A percentile compares a stretch with the other conserved stretches of the same genome.
Evolutionary conservation across 2,329 filamentous ascomycete species (phyloP).

Genomic region (Fusarium torreyae): DNA sequence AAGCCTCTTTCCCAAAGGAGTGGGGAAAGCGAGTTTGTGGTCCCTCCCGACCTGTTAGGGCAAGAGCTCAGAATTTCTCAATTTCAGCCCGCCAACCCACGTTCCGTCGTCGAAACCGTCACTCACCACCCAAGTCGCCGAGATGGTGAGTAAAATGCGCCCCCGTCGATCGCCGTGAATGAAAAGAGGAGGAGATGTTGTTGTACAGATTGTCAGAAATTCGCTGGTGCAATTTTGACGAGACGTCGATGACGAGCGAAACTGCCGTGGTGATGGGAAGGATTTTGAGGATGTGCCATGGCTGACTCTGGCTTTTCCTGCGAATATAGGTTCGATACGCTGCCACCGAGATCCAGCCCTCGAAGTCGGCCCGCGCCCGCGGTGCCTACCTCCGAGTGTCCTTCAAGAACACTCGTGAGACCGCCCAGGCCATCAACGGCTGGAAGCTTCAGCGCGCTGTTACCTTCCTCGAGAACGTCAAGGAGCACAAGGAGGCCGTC

Average conservation of each 20-base stretch:
- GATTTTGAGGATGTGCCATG: conserved; percentile 27
- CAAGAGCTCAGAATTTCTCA: conserved; percentile 65
- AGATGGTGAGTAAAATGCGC: conserved; percentile 67
- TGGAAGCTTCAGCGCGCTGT: conserved; percentile 97
- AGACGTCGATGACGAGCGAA: conserved; percentile 8
- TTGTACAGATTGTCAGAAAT: conserved; percentile 27
- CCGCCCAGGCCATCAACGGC: conserved; percentile 98
- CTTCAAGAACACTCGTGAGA: conserved; percentile 99
- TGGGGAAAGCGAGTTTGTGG: conserved; percentile 62
- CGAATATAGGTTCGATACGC: conserved; percentile 89
- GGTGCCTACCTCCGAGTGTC: conserved; percentile 99
- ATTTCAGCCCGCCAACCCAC: conserved; percentile 64
- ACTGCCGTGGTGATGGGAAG: conserved; percentile 16
- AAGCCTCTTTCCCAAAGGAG: conserved; percentile 55
- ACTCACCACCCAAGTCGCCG: conserved; percentile 66
- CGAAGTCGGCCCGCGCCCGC: conserved; percentile 97
- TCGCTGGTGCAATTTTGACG: conserved; percentile 33
- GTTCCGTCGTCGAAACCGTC: conserved; percentile 66
- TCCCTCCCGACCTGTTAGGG: conserved; percentile 56
- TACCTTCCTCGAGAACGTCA: conserved; percentile 98
- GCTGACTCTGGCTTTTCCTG: conserved; percentile 47
- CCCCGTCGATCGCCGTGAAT: conserved; percentile 43
- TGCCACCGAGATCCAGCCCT: conserved; percentile 86
- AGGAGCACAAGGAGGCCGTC: conserved; percentile 96
- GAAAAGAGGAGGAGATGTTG: conserved; percentile 42